Base-by-base conservation (phyloP, 495 filamentous ascomycete species). In the Hyaloscypha bicolor region DNA sequence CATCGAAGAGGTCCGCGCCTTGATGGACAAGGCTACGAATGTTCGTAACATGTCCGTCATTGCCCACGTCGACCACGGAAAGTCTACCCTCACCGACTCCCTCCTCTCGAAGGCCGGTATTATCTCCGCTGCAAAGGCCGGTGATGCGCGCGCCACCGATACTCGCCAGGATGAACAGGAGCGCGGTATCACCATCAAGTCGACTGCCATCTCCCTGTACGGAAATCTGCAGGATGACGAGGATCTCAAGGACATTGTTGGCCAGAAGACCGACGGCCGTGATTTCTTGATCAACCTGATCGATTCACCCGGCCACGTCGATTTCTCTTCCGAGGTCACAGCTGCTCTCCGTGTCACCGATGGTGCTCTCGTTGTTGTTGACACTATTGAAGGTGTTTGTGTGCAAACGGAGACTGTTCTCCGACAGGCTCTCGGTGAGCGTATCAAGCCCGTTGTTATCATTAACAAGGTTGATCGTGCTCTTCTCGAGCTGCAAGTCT, bases 391-490 rank as follows among this genome's bases (percentile, higher is more conserved):
- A 80, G 95, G 95, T 91, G 96, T 98, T 74, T 99, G 92, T 79
- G 95, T 99, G 81, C 95, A 99, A 87, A 99, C 95, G 74, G 95
- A 99, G 90, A 99, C 95, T 76, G 95, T 99, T 75, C 88, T 99
- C 69, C 94, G 95, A 78, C 95, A 99, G 86, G 95, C 95, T 80
- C 93, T 99, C 76, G 91, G 92, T 85, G 95, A 99, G 89, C 96
- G 95, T 86, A 99, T 99, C 85, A 99, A 97, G 89, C 95, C 95
- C 73, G 96, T 99, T 77, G 86, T 94, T 76, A 91, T 96, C 81
- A 96, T 99, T 87, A 99, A 99, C 91, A 99, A 99, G 88, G 95
- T 99, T 79, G 95, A 99, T 80, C 95, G 95, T 86, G 93, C 95
- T 78, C 90, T 99, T 77, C 91, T 98, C 76, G 95, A 99, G 84